Conservation (phyloP, 176 grass and related monocot species). For the Echinochloa phyllopogon region DNA sequence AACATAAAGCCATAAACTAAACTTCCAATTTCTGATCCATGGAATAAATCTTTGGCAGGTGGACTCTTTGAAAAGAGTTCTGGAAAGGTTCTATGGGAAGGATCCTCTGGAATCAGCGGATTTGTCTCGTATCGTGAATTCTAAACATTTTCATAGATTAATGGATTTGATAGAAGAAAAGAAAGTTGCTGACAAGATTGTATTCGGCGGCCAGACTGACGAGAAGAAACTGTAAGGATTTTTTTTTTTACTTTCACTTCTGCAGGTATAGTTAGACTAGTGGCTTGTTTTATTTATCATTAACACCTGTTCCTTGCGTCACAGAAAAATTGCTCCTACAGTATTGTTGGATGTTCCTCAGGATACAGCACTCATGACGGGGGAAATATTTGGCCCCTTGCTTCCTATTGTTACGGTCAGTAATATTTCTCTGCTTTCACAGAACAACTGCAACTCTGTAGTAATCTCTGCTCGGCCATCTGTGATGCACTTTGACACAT, state of each 20-base stretch:
- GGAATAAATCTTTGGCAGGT: conserved; percentile 54
- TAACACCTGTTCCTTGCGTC: conserved; percentile 22
- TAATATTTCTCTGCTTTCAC: conserved; percentile 16
- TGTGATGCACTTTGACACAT: not conserved
- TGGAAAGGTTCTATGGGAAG: conserved; percentile 83
- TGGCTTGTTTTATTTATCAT: not conserved
- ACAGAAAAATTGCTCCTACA: conserved; percentile 85
- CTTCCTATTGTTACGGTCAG: conserved; percentile 89
- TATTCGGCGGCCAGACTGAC: conserved; percentile 66
- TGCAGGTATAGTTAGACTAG: not conserved
- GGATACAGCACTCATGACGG: conserved; percentile 72
- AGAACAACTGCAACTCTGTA: not conserved
- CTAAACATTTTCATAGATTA: conserved; percentile 67
- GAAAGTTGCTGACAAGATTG: conserved; percentile 68
- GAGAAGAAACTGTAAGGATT: conserved; percentile 72
- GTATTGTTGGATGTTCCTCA: conserved; percentile 74
- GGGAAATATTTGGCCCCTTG: conserved; percentile 82
- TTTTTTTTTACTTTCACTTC: not conserved
- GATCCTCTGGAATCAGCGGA: conserved; percentile 74
- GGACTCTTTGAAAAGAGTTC: conserved; percentile 63
- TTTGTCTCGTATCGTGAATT: conserved; percentile 86
- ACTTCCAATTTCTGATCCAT: conserved; percentile 3
- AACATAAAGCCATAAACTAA: not conserved
- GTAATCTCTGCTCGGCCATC: not conserved
- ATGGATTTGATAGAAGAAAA: conserved; percentile 69